A percentile compares a stretch with the other conserved stretches of the same genome.
Evolutionary conservation across 2,329 filamentous ascomycete species (phyloP).

Genomic region (Coleophoma cylindrospora): DNA sequence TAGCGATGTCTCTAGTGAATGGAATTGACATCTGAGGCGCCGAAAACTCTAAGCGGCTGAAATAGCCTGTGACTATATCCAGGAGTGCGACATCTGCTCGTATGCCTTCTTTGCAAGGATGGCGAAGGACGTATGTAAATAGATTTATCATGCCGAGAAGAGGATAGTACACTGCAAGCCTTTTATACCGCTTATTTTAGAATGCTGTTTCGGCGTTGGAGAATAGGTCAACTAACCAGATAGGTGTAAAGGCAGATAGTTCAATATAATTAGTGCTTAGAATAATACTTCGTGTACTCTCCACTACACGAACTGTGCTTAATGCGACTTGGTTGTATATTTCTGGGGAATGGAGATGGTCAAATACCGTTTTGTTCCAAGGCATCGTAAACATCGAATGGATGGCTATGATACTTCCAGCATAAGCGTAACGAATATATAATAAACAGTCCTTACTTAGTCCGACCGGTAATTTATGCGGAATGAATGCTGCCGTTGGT

Average conservation of each 20-base stretch:
- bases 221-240: background rate
- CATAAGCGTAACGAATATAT: constrained; percentile 4
- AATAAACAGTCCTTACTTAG: background rate
- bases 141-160: background rate
- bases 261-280: background rate
- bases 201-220: background rate
- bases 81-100: background rate
- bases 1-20: background rate
- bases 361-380: constrained; percentile 2
- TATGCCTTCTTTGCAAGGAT: background rate
- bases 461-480: background rate
- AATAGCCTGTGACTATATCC: background rate
- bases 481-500: constrained; percentile 1
- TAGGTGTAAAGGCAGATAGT: background rate
- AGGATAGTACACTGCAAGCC: constrained; percentile 1
- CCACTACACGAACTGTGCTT: background rate
- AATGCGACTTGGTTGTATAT: background rate
- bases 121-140: background rate
- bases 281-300: background rate
- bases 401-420: constrained; percentile 3
- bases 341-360: background rate
- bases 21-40: background rate
- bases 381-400: constrained; percentile 5
- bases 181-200: background rate
- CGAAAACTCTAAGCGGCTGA: background rate